Evolutionary conservation across 306 rosid species (phyloP), one percentile per base, ranked within the genome.

Genomic region (Vachellia pachyceras): DNA sequence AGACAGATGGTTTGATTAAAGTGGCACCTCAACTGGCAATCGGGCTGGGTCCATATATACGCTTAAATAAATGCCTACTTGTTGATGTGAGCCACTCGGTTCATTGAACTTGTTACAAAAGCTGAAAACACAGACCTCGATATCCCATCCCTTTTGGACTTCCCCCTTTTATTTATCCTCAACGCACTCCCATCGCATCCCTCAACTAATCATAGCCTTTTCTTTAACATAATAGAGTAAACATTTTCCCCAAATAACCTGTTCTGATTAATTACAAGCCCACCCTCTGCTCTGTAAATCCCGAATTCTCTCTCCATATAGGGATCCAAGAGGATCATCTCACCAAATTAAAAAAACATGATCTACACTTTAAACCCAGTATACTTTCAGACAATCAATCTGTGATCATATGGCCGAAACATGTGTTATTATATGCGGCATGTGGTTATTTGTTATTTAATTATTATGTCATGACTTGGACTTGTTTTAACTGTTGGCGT

Each of bases 41-140:
- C 69, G 76, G 68, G 60, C 39, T 72, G n/a, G 75, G 69, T 79
- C 45, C 42, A 45, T 73, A 35, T 42, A 45, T 73, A 35, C 6
- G 44, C 17, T 74, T 86, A 80, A 86, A 86, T 42, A 46, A 86
- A 67, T 72, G 77, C 69, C 79, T 49, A 83, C 58, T 86, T 77
- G 89, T 47, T 58, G 77, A 80, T 72, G 66, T 40, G 69, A 76
- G 71, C 54, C 66, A 76, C 36, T 10, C 42, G 78, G 42, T 86
- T 66, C 89, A 86, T 83, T 80, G 87, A 86, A 86, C 33, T 29
- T 29, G 33, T 29, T 29, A 29, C 89, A 20, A n/a, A 45, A 25
- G 68, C 61, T 77, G 5, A 55, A 57, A 46, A 71, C 65, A 46
- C 18, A 44, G 17, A 47, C 20, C 42, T 72, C 67, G 75, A 55